Evolutionary conservation across 192 early-diverging fungal species (phyloP).

Genomic region (Podila minutissima): DNA sequence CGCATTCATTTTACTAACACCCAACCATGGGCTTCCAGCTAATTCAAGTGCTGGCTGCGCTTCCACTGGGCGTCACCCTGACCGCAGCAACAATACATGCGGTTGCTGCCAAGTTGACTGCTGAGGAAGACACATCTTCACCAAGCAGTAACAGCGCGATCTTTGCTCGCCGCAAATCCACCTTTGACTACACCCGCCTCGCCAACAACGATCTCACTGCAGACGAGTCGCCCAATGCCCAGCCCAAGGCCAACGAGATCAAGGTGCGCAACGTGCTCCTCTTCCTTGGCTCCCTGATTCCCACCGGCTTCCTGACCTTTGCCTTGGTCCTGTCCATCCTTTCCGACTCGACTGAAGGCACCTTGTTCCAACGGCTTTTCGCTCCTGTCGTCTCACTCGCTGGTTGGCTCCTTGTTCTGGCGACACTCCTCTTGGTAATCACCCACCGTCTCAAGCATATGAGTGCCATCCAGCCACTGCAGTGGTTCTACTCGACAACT

Average conservation of each 20-base stretch:
- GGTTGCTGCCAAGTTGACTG: constrained; percentile 20
- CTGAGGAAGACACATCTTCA: constrained; percentile 16
- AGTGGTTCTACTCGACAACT: constrained; percentile 41
- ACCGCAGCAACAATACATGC: constrained; percentile 17
- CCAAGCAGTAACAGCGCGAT: constrained; percentile 1
- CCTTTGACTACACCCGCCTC: constrained; percentile 40
- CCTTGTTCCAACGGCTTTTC: constrained; percentile 13
- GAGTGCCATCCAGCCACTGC: constrained; percentile 37
- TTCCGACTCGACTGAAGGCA: constrained; percentile 12
- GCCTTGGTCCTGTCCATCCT: constrained; percentile 12
- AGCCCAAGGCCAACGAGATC: constrained; percentile 35
- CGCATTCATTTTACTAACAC: no score
- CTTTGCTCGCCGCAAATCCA: constrained; percentile 22
- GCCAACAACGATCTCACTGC: not conserved
- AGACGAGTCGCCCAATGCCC: not conserved
- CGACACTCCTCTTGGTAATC: constrained; percentile 11
- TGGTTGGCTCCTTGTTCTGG: constrained; percentile 21
- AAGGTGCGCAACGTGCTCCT: constrained; percentile 31
- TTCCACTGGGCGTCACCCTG: constrained; percentile 23
- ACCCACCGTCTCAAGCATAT: constrained; percentile 26
- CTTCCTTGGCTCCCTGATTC: constrained; percentile 24
- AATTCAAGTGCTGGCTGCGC: constrained; percentile 24
- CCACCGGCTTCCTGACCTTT: constrained; percentile 13
- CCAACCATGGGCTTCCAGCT: constrained; percentile 20
- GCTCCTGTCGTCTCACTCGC: constrained; percentile 14